Conservation (phyloP, 495 filamentous ascomycete species). For the Gamarada debralockiae region DNA sequence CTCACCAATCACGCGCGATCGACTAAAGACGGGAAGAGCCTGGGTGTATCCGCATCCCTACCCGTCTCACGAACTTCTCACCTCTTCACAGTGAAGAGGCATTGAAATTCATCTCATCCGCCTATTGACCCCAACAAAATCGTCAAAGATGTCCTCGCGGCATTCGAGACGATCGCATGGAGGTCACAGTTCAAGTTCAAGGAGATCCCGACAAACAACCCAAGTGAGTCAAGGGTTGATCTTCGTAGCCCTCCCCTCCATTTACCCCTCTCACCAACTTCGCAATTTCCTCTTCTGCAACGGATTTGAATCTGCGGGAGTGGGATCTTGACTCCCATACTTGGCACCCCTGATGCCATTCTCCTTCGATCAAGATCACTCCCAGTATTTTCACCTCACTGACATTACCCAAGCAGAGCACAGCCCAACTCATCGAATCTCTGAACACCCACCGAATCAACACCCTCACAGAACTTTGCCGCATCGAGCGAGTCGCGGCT, state of each 20-base stretch:
- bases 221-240: slow-evolving; percentile 23
- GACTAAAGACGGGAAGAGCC: too few relatives aligned
- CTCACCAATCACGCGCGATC: too few relatives aligned
- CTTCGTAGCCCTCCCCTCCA: slow-evolving; percentile 19
- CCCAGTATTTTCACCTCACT: neutral
- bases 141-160: slow-evolving; percentile 16
- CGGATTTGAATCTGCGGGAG: too few relatives aligned
- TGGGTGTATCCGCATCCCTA: too few relatives aligned
- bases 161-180: slow-evolving; percentile 5
- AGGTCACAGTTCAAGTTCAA: slow-evolving; percentile 12
- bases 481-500: slow-evolving; percentile 64
- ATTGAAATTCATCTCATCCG: neutral
- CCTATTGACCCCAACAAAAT: neutral
- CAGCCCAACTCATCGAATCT: slow-evolving; percentile 40
- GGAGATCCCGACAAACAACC: slow-evolving; percentile 12
- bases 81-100: too few relatives aligned
- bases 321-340: too few relatives aligned
- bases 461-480: slow-evolving; percentile 69
- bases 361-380: neutral
- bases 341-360: too few relatives aligned
- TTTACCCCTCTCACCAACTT: neutral
- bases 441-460: slow-evolving; percentile 64
- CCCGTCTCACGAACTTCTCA: too few relatives aligned
- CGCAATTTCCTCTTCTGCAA: neutral
- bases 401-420: slow-evolving; percentile 13